Base-by-base conservation (phyloP, 2,329 filamentous ascomycete genomes). In the Coleophoma eucalyptorum region DNA sequence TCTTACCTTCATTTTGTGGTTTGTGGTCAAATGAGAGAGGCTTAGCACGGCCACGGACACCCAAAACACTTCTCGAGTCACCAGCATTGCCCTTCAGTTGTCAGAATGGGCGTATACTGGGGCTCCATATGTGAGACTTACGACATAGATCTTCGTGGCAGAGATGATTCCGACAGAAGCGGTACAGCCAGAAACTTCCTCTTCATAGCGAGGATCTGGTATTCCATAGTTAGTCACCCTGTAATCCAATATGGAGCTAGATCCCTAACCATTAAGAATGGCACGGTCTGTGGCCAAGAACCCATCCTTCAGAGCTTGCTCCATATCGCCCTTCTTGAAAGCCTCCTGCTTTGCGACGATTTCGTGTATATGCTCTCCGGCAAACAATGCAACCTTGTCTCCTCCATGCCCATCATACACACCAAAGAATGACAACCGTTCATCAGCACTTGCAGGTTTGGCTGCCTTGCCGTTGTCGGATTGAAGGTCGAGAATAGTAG, bases 11-110 rank as follows among this genome's bases (percentile, higher is more conserved):
- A 62, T 97, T 97, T 70, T 97, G 92, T 40, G 94, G 94, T 75
- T 99, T 99, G 79, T 99, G 94, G 70, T 99, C 94, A 67, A 96
- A 96, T n/a, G 94, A 99, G 54, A 99, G 79, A 48, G 94, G 94
- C 76, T 97, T 99, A 60, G 94, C 94, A 64, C 94, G 84, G 59
- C 94, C 94, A 76, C 97, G 99, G 65, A 99, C 90, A 63, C 94
- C 94, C 58, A 99, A 75, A 21, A 99, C 94, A 66, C 87, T 90
- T 76, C 94, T 85, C 57, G 94, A 99, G 71, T 99, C 94, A 67
- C 94, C 94, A 57, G 94, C 90, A 69, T 99, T 99, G 65, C 90
- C 94, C 94, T 99, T 61, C 49, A 50, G 49, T 55, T 49, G 65
- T 67, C 55, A 65, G 63, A 50, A 56, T 46, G 49, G 16, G 53